Percentiles rank a stretch among this genome's conserved stretches.
phyloP scores from a whole-genome alignment of 2,329 filamentous ascomycete species.

The Stagonosporopsis vannaccii region DNA sequence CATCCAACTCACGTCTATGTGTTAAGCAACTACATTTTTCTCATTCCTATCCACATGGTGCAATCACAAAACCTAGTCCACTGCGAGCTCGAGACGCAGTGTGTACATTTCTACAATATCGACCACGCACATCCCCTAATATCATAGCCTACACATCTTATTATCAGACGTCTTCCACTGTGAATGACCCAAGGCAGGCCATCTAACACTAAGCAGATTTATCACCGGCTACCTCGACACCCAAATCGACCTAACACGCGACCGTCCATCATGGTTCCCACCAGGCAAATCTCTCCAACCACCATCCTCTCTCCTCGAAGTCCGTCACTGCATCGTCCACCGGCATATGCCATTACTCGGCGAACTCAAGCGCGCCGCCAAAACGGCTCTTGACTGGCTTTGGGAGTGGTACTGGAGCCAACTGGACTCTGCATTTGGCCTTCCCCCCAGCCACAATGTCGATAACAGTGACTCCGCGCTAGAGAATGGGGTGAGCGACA shows the following conservation, averaged over 20 bases:
- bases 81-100: background rate
- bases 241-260: slow-evolving; percentile 48
- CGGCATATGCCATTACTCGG: slow-evolving; percentile 81
- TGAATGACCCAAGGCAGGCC: background rate
- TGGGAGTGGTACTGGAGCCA: slow-evolving; percentile 86
- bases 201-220: slow-evolving; percentile 62
- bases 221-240: slow-evolving; percentile 81
- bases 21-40: no score
- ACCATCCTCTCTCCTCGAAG: slow-evolving; percentile 80
- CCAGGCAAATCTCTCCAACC: slow-evolving; percentile 32
- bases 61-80: background rate
- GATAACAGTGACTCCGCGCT: background rate
- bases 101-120: background rate
- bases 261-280: slow-evolving; percentile 37
- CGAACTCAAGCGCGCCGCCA: slow-evolving; percentile 73
- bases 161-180: no score
- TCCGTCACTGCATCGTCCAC: slow-evolving; percentile 89
- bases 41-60: no score
- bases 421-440: slow-evolving; percentile 50
- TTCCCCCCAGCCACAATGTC: background rate
- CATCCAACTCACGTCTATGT: background rate
- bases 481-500: slow-evolving; percentile 13
- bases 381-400: slow-evolving; percentile 80
- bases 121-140: background rate
- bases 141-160: no score